Evolutionary conservation across 768 basidiomycete species (phyloP), one percentile per base, ranked within the genome.

Genomic region (Suillus sp.): DNA sequence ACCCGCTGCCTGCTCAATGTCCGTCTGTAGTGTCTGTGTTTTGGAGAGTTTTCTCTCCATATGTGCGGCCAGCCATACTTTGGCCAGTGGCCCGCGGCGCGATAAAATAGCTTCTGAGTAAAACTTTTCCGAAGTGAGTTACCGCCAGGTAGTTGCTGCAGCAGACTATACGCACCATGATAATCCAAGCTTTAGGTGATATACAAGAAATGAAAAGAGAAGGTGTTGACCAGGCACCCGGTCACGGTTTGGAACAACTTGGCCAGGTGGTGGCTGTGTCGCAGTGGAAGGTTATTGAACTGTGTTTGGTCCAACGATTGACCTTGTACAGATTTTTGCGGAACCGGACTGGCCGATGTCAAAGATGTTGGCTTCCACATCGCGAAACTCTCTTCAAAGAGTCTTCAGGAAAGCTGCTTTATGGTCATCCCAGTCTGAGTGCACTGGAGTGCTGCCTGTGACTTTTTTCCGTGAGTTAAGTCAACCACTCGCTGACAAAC

Each of bases 41-140:
- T 99, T 99, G 69, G 93, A 95, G 71, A 99, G 88, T 80, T 98
- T 98, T 71, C 94, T 88, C 78, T 98, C 95, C 89, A 96, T 95
- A 83, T 98, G 96, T 1, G 97, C 96, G 47, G 96, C 96, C 60
- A 99, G 90, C 97, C 97, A 99, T 81, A 99, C 95, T 80, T 90
- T 93, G 40, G 95, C 96, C 43, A 99, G 82, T 4, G 96, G 93
- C 50, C 96, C 96, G 62, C 94, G 90, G 69, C 95, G 90, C 53
- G 94, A 93, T 68, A 97, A 84, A 76, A 99, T 94, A 40, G 93
- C 89, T 74, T 97, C 95, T 57, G 94, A 95, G 74, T 93, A 96
- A 76, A 95, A 95, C 93, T 93, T 20, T 27, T 7, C 38, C 27
- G 20, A 18, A 20, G 25, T 40, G 62, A 10, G 40, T 16, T 35